Base-by-base conservation (phyloP, 2,329 filamentous ascomycete species). In the Pseudogymnoascus sp. region DNA sequence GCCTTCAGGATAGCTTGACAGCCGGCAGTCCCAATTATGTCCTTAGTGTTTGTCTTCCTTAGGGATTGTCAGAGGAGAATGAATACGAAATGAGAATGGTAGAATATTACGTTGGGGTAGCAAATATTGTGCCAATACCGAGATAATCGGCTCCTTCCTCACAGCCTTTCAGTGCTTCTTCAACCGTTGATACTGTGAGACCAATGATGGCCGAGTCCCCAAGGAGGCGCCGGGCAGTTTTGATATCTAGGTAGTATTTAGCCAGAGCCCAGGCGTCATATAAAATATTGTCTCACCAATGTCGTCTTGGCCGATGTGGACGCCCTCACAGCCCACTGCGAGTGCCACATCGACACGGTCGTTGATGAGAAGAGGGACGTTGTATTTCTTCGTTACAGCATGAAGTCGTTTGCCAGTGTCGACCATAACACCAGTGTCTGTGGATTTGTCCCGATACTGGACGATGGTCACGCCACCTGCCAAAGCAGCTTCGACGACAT, bases 221-320 rank as follows among this genome's bases (percentile, higher is more conserved):
- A 0, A 97, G 82, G 2, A 97, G 74, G 21, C 76, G 79, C 63
- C 90, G 87, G 1, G 92, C 92, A 39, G 82, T 80, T 7, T 75
- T 70, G 29, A 90, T 73, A 63, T 84, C 85, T 87, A 66, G 27
- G 13, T 3, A 45, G 35, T 39, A 69, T 62, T 65, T 42, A 42
- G 40, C 66, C 31, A 61, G 62, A 62, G 31, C 25, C 18, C 4
- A 1, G 40, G 58, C 12, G 27, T 10, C 25, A n/a, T 31, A 39
- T 64, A n/a, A 48, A 58, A 42, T 52, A 55, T 63, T 18, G 7
- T 27, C 80, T 67, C 74, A 89, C 87, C 80, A 79, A 96, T 87
- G 74, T 97, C 93, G 81, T 97, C 92, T 77, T 97, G 93, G 5
- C 94, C 94, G 59, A 97, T 83, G 73, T 97, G 94, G 7, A 96